Evolutionary conservation across 306 rosid species (phyloP), one percentile per base, ranked within the genome.

Genomic region (Prunus fruticosa): DNA sequence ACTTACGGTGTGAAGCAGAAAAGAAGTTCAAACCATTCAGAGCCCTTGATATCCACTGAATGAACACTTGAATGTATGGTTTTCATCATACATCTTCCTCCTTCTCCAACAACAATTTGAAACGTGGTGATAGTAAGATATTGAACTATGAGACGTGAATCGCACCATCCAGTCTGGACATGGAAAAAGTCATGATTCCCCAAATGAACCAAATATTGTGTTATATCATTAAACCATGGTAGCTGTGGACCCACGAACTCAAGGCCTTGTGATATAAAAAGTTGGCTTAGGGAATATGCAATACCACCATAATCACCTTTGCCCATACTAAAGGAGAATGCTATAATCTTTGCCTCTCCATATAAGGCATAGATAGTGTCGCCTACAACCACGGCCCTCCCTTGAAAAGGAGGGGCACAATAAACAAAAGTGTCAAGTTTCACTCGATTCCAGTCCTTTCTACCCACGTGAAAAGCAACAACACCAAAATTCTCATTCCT

Each of bases 181-280:
- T 3, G 6, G 32, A 22, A 64, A 64, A 32, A 62, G 14, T 64
- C 47, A 10, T 16, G 41, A 23, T 34, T 32, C 22, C 25, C 25
- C 49, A 64, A 27, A 32, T 32, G 25, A 64, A 16, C 69, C 49
- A 64, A 64, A 64, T 34, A 8, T 1, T 1, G 2, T 34, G 58
- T 52, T 10, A 0, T 4, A 14, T 13, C 53, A 14, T 8, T 0
- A 15, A 52, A 2, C 51, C 51, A 15, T 52, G 20, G 57, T 1
- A 6, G 2, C 0, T 2, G 1, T 8, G 9, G 22, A 16, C n/a
- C 8, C 1, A 1, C 57, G 2, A 28, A 27, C 19, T 14, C 0
- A 8, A 62, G 34, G 67, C 43, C 67, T 2, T 14, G 1, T 20
- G 14, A 28, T 16, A 3, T 6, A 5, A 63, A 63, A 1, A 3